Evolutionary conservation across 176 grass and related monocot species (phyloP).

Genomic region (Aegilops umbellulata): DNA sequence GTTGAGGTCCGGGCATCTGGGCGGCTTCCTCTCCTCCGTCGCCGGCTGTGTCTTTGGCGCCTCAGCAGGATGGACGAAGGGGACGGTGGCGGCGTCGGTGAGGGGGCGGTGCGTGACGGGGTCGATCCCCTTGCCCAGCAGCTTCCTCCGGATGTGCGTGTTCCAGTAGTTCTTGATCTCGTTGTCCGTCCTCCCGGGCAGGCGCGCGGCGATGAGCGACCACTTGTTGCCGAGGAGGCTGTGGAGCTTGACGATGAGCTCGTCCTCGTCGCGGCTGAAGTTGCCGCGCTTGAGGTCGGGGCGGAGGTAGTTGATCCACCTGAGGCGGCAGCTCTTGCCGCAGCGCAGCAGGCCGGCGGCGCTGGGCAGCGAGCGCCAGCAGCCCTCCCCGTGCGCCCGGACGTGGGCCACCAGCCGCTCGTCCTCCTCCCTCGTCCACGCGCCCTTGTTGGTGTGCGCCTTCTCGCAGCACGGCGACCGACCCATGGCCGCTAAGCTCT

Average conservation of each 20-base stretch:
- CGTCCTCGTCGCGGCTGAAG: conserved; percentile 85
- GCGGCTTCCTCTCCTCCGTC: conserved; percentile 4
- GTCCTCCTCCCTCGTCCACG: conserved; percentile 95
- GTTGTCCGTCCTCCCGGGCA: conserved; percentile 89
- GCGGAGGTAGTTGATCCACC: conserved; percentile 99
- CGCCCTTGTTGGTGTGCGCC: conserved; percentile 89
- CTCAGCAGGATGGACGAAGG: conserved; percentile 34
- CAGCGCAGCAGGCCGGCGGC: conserved; percentile 74
- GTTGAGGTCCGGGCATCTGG: conserved; percentile 80
- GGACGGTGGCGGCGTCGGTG: conserved; percentile 7
- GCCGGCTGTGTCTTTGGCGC: background rate
- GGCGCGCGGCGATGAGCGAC: conserved; percentile 75
- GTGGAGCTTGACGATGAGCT: conserved; percentile 89
- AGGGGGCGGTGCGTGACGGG: conserved; percentile 77
- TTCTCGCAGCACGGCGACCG: conserved; percentile 96
- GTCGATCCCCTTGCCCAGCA: conserved; percentile 62
- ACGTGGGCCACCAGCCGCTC: conserved; percentile 70
- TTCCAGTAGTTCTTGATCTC: conserved; percentile 99
- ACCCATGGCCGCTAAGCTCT: conserved; percentile 37
- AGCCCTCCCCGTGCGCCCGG: conserved; percentile 59
- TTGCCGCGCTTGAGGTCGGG: conserved; percentile 99
- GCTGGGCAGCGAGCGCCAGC: conserved; percentile 84
- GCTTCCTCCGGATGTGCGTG: conserved; percentile 83
- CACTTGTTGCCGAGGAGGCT: conserved; percentile 89
- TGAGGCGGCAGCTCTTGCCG: conserved; percentile 98